phyloP scores from a whole-genome alignment of 73 alveolate genomes.

The Vitrella brassicaformis region DNA sequence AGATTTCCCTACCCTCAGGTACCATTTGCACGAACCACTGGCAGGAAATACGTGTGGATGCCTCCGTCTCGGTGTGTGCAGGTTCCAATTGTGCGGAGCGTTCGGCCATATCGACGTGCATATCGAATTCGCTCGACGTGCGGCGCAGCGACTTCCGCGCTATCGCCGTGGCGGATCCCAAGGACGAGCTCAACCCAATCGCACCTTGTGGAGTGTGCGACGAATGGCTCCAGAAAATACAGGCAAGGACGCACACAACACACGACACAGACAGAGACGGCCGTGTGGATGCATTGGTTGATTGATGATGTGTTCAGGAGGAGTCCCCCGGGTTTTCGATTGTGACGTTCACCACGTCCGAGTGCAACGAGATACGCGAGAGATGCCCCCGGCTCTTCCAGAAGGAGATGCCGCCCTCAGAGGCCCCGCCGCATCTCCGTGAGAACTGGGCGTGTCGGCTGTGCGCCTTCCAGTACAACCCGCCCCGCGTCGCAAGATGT shows the following conservation, averaged over 20 bases:
- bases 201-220: constrained; percentile 22
- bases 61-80: too few species aligned
- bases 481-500: too few species aligned
- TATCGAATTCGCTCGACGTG: not conserved
- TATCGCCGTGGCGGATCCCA: constrained; percentile 8
- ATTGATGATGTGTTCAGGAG: too few species aligned
- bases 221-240: constrained; percentile 12
- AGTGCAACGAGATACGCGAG: not conserved
- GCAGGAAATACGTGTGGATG: too few species aligned
- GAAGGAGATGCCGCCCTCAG: too few species aligned
- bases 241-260: too few species aligned
- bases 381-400: not conserved
- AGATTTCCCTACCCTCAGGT: constrained; percentile 10
- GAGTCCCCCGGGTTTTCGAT: constrained; percentile 4
- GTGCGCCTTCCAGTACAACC: too few species aligned
- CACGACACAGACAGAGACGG: too few species aligned
- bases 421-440: too few species aligned
- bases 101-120: constrained; percentile 1
- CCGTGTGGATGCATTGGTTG: too few species aligned
- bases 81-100: constrained; percentile 16
- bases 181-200: constrained; percentile 6
- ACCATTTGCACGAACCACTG: not conserved
- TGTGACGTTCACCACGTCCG: not conserved
- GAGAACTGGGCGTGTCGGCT: too few species aligned
- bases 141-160: constrained; percentile 4